Conservation (phyloP, 164 flowering plant genomes). For the Litsea cubeba region DNA sequence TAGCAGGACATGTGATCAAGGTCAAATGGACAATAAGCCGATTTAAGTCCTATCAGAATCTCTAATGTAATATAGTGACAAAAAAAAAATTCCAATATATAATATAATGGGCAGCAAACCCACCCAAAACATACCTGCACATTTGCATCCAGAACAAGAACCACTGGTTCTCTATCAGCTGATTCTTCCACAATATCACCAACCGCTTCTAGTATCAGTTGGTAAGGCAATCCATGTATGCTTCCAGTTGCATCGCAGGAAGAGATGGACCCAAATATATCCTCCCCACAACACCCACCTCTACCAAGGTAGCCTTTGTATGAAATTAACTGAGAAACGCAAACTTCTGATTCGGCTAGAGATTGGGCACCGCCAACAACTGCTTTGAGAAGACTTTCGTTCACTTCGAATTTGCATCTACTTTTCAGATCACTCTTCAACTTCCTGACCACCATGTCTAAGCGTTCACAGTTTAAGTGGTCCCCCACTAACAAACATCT, state of each 20-base stretch:
- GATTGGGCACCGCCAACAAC: constrained; percentile 40
- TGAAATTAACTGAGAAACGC: constrained; percentile 32
- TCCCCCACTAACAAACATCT: constrained; percentile 67
- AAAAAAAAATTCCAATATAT: not conserved
- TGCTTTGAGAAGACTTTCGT: constrained; percentile 47
- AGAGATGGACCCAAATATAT: constrained; percentile 18
- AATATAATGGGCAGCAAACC: not conserved
- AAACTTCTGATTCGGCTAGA: constrained; percentile 32
- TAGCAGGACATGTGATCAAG: too few relatives aligned
- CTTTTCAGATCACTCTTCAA: constrained; percentile 40
- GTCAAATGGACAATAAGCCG: too few relatives aligned
- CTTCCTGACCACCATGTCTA: constrained; percentile 35
- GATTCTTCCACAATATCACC: constrained; percentile 30
- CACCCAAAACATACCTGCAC: constrained; percentile 51
- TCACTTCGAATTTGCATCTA: constrained; percentile 38
- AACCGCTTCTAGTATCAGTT: constrained; percentile 44
- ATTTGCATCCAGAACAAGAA: constrained; percentile 74
- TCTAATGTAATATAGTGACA: too few relatives aligned
- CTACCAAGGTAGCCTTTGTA: constrained; percentile 50
- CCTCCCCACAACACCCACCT: constrained; percentile 24
- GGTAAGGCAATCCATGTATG: constrained; percentile 22
- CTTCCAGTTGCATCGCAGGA: constrained; percentile 21
- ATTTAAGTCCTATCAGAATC: too few relatives aligned
- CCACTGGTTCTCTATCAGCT: constrained; percentile 47
- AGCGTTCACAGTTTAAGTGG: constrained; percentile 27